Percentiles rank a stretch among this genome's conserved stretches.
Evolutionary conservation across 441 rosid genomes (phyloP).

Genomic region (Sinapis alba): DNA sequence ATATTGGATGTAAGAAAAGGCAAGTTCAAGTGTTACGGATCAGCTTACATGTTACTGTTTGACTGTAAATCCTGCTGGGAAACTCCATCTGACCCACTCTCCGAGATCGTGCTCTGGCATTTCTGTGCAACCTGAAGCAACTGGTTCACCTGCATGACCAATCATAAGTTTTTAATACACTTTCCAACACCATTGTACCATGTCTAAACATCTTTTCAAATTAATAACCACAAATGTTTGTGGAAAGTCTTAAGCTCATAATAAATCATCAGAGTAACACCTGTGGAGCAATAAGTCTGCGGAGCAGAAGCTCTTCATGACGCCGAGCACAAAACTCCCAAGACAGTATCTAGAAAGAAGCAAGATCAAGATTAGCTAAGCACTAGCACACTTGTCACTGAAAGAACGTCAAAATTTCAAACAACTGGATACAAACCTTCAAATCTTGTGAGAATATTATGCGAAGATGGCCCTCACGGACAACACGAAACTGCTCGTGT

Average conservation of each 20-base stretch:
- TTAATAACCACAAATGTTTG: conserved; percentile 1
- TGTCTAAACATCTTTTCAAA: background rate
- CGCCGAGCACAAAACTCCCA: conserved; percentile 98
- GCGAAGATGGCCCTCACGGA: conserved; percentile 98
- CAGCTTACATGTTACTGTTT: conserved; percentile 81
- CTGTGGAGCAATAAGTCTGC: conserved; percentile 95
- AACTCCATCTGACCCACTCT: conserved; percentile 82
- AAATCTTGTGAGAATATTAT: conserved; percentile 84
- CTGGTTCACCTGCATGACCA: conserved; percentile 75
- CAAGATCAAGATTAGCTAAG: background rate
- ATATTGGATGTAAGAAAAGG: background rate
- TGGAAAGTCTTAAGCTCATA: background rate
- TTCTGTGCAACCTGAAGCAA: conserved; percentile 91
- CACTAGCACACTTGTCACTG: background rate
- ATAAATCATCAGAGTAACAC: conserved; percentile 41
- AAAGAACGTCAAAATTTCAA: background rate
- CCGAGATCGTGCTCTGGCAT: conserved; percentile 90
- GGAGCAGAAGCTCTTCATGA: conserved; percentile 96
- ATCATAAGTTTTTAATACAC: background rate
- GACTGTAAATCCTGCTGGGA: conserved; percentile 87
- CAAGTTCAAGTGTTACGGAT: background rate
- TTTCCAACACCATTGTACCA: conserved; percentile 6
- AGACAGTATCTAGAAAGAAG: conserved; percentile 66
- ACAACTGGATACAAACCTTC: conserved; percentile 54
- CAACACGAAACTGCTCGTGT: conserved; percentile 96